These are phyloP conservation scores for Mycena amicta DNA, from an alignment of 768 basidiomycete genomes.

Conservation along the genomic window DNA sequence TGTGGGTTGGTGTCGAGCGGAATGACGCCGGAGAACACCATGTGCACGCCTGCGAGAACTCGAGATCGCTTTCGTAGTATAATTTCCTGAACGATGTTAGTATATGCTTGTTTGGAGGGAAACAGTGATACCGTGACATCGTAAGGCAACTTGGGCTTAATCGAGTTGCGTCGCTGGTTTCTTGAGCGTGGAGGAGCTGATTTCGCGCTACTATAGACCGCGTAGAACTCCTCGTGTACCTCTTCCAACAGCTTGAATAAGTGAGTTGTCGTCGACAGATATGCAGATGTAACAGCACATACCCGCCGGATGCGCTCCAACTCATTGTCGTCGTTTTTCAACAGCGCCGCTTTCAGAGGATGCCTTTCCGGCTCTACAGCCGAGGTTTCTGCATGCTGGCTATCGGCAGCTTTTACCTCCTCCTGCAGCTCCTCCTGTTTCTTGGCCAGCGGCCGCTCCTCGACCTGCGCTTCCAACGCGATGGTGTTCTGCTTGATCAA, in stretches of 20 bases:
- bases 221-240: conserved; percentile 79
- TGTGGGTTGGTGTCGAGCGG: conserved; percentile 85
- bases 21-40: conserved; percentile 94
- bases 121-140: conserved; percentile 73
- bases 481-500: conserved; percentile 72
- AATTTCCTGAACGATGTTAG: conserved; percentile 58
- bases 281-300: conserved; percentile 49
- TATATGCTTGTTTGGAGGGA: too few relatives aligned
- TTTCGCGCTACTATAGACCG: conserved; percentile 58
- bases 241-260: conserved; percentile 70
- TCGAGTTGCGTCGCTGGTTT: conserved; percentile 30
- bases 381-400: conserved; percentile 19
- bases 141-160: conserved; percentile 39
- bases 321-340: conserved; percentile 89
- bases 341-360: conserved; percentile 63
- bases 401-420: conserved; percentile 33
- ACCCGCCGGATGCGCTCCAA: conserved; percentile 71
- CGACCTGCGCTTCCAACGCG: conserved; percentile 81
- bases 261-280: conserved; percentile 1
- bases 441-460: conserved; percentile 85
- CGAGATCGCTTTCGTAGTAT: conserved; percentile 79
- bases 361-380: conserved; percentile 42
- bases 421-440: conserved; percentile 79
- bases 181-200: too few relatives aligned
- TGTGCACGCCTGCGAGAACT: conserved; percentile 76